A percentile compares a stretch with the other conserved stretches of the same genome.
Conservation (phyloP, 73 alveolate species). For the Paramecium caudatum region DNA sequence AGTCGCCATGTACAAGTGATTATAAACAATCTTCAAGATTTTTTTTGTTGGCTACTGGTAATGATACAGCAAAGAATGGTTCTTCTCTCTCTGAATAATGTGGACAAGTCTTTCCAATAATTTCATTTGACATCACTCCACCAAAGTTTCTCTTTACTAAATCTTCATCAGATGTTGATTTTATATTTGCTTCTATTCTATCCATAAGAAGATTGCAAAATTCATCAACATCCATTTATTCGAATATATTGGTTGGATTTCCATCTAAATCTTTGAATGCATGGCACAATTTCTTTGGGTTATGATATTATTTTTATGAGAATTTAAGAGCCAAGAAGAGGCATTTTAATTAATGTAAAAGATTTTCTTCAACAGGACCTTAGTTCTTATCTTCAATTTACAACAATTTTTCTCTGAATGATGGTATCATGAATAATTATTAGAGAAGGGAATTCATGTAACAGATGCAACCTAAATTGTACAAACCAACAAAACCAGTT, state of each 20-base stretch:
- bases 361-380: conserved; percentile 67
- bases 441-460: conserved; percentile 70
- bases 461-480: conserved; percentile 77
- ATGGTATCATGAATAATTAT: conserved; percentile 66
- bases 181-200: conserved; percentile 84
- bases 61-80: conserved; percentile 65
- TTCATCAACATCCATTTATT: conserved; percentile 85
- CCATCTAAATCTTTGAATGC: conserved; percentile 94
- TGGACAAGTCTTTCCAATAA: conserved; percentile 75
- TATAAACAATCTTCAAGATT: conserved; percentile 92
- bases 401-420: conserved; percentile 76
- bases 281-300: conserved; percentile 92
- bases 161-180: conserved; percentile 85
- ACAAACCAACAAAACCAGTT: conserved; percentile 81
- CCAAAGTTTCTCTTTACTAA: conserved; percentile 86
- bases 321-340: conserved; percentile 72
- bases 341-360: conserved; percentile 69
- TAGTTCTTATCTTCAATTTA: conserved; percentile 43
- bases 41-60: conserved; percentile 92
- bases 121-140: conserved; percentile 83
- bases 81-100: conserved; percentile 76
- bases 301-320: conserved; percentile 86
- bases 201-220: conserved; percentile 86
- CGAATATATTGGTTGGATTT: conserved; percentile 84
- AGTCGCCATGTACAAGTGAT: conserved; percentile 95